Evolutionary conservation across 2,329 filamentous ascomycete genomes (phyloP).

Genomic region (Beauveria sp.): DNA sequence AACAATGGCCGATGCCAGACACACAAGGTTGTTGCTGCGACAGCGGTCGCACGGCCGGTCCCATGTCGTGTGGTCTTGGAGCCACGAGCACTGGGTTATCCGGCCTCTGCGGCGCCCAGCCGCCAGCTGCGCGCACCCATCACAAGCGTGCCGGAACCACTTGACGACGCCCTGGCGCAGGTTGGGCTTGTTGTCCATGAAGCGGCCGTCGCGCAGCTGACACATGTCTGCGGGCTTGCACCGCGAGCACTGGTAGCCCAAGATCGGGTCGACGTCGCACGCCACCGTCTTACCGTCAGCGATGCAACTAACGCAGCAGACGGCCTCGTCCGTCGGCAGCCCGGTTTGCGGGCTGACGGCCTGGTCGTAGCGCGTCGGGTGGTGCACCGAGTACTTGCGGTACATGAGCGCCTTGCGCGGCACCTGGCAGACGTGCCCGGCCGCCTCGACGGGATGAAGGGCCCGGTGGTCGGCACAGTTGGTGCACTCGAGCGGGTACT

Average conservation of each 20-base stretch:
- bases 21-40: conserved; percentile 12
- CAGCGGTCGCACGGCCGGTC: conserved; percentile 18
- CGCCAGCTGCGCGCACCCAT: conserved; percentile 15
- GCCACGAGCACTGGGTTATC: conserved; percentile 17
- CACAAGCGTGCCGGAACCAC: conserved; percentile 21
- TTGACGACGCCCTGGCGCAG: conserved; percentile 11
- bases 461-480: conserved; percentile 20
- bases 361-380: conserved; percentile 12
- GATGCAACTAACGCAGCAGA: conserved; percentile 13
- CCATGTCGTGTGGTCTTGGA: conserved; percentile 16
- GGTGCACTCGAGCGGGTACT: conserved; percentile 17
- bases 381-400: conserved; percentile 13
- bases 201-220: conserved; percentile 4
- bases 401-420: conserved; percentile 1
- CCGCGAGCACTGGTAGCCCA: conserved; percentile 15
- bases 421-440: conserved; percentile 13
- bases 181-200: conserved; percentile 13
- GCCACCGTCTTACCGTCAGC: conserved; percentile 12
- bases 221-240: conserved; percentile 12
- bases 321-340: conserved; percentile 7
- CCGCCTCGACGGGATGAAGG: background rate
- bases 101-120: background rate
- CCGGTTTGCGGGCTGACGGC: background rate
- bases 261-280: conserved; percentile 19
- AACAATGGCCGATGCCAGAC: conserved; percentile 15